Evolutionary conservation across 164 flowering plant species (phyloP).

Genomic region (Litsea cubeba): DNA sequence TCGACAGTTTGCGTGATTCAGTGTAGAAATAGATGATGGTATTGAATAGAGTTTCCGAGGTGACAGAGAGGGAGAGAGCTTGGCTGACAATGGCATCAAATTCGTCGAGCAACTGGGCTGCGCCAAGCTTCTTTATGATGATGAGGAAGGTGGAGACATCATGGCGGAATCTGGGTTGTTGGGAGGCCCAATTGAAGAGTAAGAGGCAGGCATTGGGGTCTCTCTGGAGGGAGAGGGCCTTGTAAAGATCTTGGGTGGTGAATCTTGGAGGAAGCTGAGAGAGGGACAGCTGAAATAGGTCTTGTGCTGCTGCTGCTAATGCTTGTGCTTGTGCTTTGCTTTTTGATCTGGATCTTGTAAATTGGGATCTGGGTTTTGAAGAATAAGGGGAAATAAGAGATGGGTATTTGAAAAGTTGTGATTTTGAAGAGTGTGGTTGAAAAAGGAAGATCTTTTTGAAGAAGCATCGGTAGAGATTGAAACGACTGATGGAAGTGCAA

Average conservation of each 20-base stretch:
- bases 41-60: constrained; percentile 42
- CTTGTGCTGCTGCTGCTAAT: constrained; percentile 25
- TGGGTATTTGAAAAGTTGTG: no score
- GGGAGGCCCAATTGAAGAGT: constrained; percentile 83
- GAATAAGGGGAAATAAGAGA: no score
- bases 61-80: constrained; percentile 41
- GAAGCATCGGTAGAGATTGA: no score
- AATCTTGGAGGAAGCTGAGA: constrained; percentile 72
- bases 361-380: constrained; percentile 1
- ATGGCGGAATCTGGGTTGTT: constrained; percentile 78
- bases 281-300: constrained; percentile 30
- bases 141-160: constrained; percentile 48
- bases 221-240: constrained; percentile 33
- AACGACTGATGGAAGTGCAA: no score
- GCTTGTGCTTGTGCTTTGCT: constrained; percentile 1
- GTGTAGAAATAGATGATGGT: constrained; percentile 68
- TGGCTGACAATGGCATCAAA: constrained; percentile 75
- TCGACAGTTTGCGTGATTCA: constrained; percentile 54
- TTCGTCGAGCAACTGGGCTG: constrained; percentile 55
- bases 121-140: constrained; percentile 74
- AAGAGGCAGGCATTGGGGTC: constrained; percentile 73
- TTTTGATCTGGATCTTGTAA: not conserved
- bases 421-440: no score
- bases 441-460: no score
- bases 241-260: constrained; percentile 55